Evolutionary conservation across 331 rosid genomes (phyloP), one percentile per base, ranked within the genome.

Genomic region (Prunus yedoensis): DNA sequence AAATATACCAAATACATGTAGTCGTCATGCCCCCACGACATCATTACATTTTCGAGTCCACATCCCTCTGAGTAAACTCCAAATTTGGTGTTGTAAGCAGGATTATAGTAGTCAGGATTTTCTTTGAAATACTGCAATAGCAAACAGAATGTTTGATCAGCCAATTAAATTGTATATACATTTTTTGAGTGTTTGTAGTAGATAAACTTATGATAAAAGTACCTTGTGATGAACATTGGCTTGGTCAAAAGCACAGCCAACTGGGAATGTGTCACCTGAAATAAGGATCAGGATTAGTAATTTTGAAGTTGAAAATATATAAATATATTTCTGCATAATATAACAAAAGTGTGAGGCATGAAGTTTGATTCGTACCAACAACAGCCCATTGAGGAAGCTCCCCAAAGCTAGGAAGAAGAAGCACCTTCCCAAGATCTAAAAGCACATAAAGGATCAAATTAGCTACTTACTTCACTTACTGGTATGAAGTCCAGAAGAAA

Each of bases 331-430:
- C 43, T 38, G 43, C 43, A 38, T 6, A 38, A 18, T 2, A 18
- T 53, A 53, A 18, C 23, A 53, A 53, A 53, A 38, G 43, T 53
- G 3, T 17, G 23, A 2, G 0, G 58, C 0, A 35, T n/a, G 28
- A 65, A 51, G 1, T 54, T 54, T 9, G 28, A 14, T 16, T 18
- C 18, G 77, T 51, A 90, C 96, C 96, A 32, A 91, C 96, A n/a
- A 91, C 93, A 35, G 96, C 96, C 96, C 96, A 91, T 71, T 91
- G 96, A 77, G 93, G 92, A 63, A 91, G 87, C 74, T 28, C 87
- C 21, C 96, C 96, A 74, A 91, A 89, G 66, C 80, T 68, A 18
- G 96, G 92, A 71, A 89, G 93, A 53, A 81, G 83, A 53, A 91
- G 88, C 68, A 91, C 88, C 71, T 89, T 91, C 47, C 89, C 89